Evolutionary conservation across 1,139 yeast species (phyloP).

Genomic region (Suhomyces terraborum): DNA sequence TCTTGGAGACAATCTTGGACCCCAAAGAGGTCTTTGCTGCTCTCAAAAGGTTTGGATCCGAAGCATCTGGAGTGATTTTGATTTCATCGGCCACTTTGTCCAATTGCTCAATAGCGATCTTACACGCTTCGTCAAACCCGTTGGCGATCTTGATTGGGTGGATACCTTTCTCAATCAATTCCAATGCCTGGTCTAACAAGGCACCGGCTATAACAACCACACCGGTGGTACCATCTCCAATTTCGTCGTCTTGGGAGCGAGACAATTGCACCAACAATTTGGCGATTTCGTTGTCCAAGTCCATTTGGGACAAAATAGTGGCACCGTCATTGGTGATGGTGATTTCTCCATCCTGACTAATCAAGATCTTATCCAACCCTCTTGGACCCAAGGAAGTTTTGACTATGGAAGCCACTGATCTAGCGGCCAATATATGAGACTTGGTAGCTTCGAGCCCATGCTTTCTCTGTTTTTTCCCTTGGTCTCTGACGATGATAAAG

Average conservation of each 20-base stretch:
- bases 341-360: constrained; percentile 93
- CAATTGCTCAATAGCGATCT: constrained; percentile 77
- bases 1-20: constrained; percentile 91
- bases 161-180: constrained; percentile 92
- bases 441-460: constrained; percentile 96
- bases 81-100: constrained; percentile 73
- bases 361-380: constrained; percentile 94
- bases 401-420: constrained; percentile 91
- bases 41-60: constrained; percentile 62
- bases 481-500: constrained; percentile 94
- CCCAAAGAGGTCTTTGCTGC: constrained; percentile 96
- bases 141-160: constrained; percentile 97
- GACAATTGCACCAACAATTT: constrained; percentile 92
- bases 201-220: constrained; percentile 97
- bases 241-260: constrained; percentile 96
- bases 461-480: constrained; percentile 87
- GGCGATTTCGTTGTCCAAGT: constrained; percentile 93
- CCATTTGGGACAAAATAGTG: constrained; percentile 94
- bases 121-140: constrained; percentile 97
- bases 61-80: constrained; percentile 48
- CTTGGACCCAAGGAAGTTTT: constrained; percentile 95
- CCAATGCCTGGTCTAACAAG: constrained; percentile 89
- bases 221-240: constrained; percentile 99
- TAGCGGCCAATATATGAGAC: constrained; percentile 92
- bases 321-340: constrained; percentile 99